These are phyloP conservation scores for Carex myosuroides DNA, from an alignment of 176 grass and related monocot genomes.

Conservation along the genomic window DNA sequence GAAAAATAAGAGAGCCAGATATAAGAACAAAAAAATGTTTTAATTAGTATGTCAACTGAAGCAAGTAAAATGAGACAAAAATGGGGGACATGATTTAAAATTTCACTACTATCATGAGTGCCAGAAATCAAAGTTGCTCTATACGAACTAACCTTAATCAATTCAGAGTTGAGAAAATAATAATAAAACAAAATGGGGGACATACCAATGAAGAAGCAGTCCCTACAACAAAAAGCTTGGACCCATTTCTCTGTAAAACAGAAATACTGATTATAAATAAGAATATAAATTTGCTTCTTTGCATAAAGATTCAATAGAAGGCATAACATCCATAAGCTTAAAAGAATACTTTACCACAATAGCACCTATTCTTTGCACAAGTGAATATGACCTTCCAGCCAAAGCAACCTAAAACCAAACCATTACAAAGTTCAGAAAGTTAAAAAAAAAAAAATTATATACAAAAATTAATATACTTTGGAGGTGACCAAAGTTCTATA, in stretches of 20 bases:
- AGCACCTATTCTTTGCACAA: slow-evolving; percentile 93
- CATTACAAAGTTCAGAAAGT: slow-evolving; percentile 12
- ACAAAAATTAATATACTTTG: not conserved
- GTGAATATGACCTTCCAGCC: slow-evolving; percentile 73
- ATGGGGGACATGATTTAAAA: not conserved
- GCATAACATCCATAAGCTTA: slow-evolving; percentile 5
- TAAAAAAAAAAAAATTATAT: not conserved
- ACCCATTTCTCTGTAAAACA: slow-evolving; percentile 75
- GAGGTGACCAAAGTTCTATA: not conserved
- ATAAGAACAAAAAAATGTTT: not conserved
- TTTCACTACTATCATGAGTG: not conserved
- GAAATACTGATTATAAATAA: slow-evolving; percentile 11
- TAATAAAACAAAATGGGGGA: not conserved
- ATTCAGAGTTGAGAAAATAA: not conserved
- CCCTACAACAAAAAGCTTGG: slow-evolving; percentile 90
- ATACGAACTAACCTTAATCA: not conserved
- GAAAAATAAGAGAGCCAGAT: not conserved
- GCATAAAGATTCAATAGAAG: not conserved
- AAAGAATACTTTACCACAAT: slow-evolving; percentile 63
- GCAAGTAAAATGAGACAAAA: not conserved
- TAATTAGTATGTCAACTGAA: not conserved
- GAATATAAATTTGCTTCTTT: slow-evolving; percentile 12
- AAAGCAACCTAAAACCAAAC: slow-evolving; percentile 66
- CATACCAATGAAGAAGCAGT: slow-evolving; percentile 89
- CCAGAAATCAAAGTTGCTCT: not conserved